Evolutionary conservation across 2,329 filamentous ascomycete species (phyloP).

Genomic region (Colletotrichum endophyticum): DNA sequence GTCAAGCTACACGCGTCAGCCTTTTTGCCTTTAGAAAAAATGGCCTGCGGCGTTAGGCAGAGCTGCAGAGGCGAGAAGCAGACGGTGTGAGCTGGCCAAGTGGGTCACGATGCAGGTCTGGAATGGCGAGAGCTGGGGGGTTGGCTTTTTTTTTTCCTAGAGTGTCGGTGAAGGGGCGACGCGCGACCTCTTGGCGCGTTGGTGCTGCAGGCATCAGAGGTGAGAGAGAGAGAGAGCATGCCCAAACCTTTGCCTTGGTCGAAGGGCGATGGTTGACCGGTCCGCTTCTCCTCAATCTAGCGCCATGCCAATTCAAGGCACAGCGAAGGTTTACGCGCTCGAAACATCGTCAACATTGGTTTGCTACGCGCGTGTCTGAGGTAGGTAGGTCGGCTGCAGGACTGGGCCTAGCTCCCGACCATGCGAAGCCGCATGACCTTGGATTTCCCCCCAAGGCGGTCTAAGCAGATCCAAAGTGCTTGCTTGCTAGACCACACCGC

Average conservation of each 20-base stretch:
- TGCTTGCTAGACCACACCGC: background rate
- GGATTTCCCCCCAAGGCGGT: background rate
- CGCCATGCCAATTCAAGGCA: background rate
- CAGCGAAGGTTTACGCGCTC: background rate
- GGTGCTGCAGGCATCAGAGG: background rate
- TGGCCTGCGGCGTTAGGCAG: background rate
- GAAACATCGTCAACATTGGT: background rate
- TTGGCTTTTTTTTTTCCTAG: background rate
- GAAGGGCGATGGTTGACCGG: background rate
- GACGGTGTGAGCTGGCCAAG: conserved; percentile 4
- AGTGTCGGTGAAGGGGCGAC: background rate
- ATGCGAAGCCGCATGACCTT: background rate
- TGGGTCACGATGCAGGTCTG: conserved; percentile 9
- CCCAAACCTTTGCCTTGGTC: background rate
- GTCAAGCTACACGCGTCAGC: background rate
- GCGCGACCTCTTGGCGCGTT: background rate
- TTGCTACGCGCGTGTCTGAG: background rate
- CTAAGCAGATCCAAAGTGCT: background rate
- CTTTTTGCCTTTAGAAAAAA: background rate
- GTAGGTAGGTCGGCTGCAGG: background rate
- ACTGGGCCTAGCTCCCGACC: background rate
- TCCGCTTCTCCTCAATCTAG: background rate
- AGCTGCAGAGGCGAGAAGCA: background rate
- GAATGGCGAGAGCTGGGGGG: background rate
- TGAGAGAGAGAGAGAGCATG: background rate